A percentile compares a stretch with the other conserved stretches of the same genome.
Evolutionary conservation across 352 stramenopile species (phyloP).

Genomic region (Globisporangium okanoganense): DNA sequence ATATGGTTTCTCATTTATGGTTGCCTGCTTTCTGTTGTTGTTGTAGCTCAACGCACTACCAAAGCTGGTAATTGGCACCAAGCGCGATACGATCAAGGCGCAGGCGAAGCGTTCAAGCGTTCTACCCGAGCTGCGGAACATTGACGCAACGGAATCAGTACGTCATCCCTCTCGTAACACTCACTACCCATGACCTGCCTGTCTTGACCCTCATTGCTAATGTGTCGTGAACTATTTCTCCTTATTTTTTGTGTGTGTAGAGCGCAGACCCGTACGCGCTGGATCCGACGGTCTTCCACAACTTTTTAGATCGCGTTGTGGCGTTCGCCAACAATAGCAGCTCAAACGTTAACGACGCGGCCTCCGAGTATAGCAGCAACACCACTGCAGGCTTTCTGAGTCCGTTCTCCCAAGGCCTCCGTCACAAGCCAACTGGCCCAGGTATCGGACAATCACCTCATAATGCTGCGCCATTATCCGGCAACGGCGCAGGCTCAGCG

Average conservation of each 20-base stretch:
- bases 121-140: slow-evolving; percentile 38
- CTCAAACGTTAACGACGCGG: slow-evolving; percentile 10
- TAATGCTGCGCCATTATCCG: background rate
- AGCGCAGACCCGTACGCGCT: slow-evolving; percentile 52
- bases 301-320: slow-evolving; percentile 63
- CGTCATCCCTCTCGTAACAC: background rate
- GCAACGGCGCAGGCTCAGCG: background rate
- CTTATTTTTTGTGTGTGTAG: slow-evolving; percentile 22
- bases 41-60: slow-evolving; percentile 42
- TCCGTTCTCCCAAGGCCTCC: slow-evolving; percentile 31
- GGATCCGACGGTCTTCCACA: slow-evolving; percentile 46
- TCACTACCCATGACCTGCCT: too few species aligned
- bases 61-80: slow-evolving; percentile 82
- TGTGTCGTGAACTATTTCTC: too few species aligned
- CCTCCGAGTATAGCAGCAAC: slow-evolving; percentile 7
- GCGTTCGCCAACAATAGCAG: slow-evolving; percentile 42
- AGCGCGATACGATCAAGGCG: slow-evolving; percentile 47
- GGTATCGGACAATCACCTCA: background rate
- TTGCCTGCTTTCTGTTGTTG: background rate
- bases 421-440: slow-evolving; percentile 31
- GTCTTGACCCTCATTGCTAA: too few species aligned
- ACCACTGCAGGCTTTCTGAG: slow-evolving; percentile 8
- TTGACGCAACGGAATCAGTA: slow-evolving; percentile 59
- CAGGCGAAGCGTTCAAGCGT: slow-evolving; percentile 28
- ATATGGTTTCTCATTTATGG: background rate